phyloP scores from a whole-genome alignment of 169 alveolate species.

The Plasmodium vivax region DNA sequence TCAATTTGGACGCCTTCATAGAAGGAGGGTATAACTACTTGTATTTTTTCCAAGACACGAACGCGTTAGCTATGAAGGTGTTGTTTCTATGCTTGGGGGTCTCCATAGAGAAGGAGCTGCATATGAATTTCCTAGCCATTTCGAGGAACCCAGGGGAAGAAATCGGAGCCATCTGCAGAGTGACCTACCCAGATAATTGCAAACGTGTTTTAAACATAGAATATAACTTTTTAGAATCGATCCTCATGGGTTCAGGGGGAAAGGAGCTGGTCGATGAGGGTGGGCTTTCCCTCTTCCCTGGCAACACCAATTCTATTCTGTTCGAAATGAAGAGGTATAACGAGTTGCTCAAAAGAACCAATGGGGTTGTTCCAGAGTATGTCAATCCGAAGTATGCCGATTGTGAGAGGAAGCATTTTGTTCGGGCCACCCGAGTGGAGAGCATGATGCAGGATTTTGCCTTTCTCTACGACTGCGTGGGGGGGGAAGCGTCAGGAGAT shows the following conservation, averaged over 20 bases:
- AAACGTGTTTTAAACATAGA: conserved; percentile 88
- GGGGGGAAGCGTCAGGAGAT: background rate
- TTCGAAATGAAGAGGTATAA: conserved; percentile 86
- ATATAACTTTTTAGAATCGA: conserved; percentile 89
- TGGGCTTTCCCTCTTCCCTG: conserved; percentile 91
- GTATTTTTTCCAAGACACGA: conserved; percentile 92
- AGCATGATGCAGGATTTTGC: conserved; percentile 93
- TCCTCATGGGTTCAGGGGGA: conserved; percentile 84
- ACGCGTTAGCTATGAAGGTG: conserved; percentile 89
- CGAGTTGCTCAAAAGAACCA: conserved; percentile 85
- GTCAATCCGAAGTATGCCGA: conserved; percentile 94
- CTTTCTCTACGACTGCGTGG: conserved; percentile 64
- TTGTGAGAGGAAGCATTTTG: conserved; percentile 87
- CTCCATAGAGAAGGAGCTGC: conserved; percentile 82
- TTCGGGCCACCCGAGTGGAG: conserved; percentile 92
- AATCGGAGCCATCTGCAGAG: conserved; percentile 89
- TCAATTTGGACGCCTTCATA: conserved; percentile 84
- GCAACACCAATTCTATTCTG: conserved; percentile 88
- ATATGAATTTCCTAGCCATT: conserved; percentile 88
- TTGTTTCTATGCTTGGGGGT: conserved; percentile 91
- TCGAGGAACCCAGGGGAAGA: conserved; percentile 94
- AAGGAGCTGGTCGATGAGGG: conserved; percentile 83
- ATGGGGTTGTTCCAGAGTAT: conserved; percentile 94
- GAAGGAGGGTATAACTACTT: conserved; percentile 89
- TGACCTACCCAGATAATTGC: conserved; percentile 79